A percentile compares a stretch with the other conserved stretches of the same genome.
Evolutionary conservation across 768 basidiomycete genomes (phyloP).

Genomic region (Neoboletus subvelutipes): DNA sequence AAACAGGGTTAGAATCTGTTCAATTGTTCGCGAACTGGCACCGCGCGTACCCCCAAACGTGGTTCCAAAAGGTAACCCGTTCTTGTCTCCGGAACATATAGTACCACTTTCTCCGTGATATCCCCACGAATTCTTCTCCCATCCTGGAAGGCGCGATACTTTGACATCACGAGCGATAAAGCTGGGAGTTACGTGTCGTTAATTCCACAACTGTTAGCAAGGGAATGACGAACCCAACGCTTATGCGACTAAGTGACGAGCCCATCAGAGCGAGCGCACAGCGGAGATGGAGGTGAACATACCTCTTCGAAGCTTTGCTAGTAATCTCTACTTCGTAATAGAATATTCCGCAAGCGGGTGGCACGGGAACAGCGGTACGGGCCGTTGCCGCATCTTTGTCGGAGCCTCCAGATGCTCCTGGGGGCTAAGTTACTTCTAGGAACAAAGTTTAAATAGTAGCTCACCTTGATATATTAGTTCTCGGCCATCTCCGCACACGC

Average conservation of each 20-base stretch:
- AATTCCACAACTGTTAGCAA: background rate
- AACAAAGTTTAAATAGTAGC: conserved; percentile 11
- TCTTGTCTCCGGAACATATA: conserved; percentile 71
- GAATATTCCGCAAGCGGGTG: conserved; percentile 85
- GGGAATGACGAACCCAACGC: conserved; percentile 61
- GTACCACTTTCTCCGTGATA: conserved; percentile 91
- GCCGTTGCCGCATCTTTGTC: conserved; percentile 87
- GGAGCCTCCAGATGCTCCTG: conserved; percentile 53
- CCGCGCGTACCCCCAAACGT: conserved; percentile 70
- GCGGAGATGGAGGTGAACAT: conserved; percentile 24
- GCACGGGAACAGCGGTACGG: conserved; percentile 74
- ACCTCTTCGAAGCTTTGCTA: conserved; percentile 81
- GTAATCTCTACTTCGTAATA: conserved; percentile 91
- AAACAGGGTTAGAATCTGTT: conserved; percentile 7
- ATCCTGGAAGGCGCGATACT: conserved; percentile 77
- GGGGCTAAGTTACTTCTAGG: conserved; percentile 9
- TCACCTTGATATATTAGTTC: conserved; percentile 72
- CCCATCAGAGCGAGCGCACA: conserved; percentile 17
- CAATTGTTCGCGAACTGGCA: background rate
- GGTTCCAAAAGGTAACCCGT: conserved; percentile 71
- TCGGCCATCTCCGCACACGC: conserved; percentile 66
- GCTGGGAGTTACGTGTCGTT: conserved; percentile 37
- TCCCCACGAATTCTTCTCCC: conserved; percentile 86
- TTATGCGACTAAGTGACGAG: conserved; percentile 57
- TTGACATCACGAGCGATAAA: conserved; percentile 67